Evolutionary conservation across 768 basidiomycete genomes (phyloP).

Genomic region (Mycena sanguinolenta): DNA sequence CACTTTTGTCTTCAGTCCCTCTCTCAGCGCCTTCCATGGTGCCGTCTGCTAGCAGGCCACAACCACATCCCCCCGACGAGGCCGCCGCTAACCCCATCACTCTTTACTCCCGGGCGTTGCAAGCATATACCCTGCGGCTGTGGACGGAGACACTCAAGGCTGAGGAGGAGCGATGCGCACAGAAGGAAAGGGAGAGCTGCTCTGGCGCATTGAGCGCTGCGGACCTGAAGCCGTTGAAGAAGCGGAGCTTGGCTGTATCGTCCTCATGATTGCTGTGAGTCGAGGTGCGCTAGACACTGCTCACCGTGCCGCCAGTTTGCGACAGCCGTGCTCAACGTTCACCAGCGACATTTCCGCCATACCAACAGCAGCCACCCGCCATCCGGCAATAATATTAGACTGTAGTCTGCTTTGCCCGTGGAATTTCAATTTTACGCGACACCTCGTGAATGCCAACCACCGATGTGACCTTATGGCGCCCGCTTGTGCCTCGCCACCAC

Average conservation of each 20-base stretch:
- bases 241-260: neutral
- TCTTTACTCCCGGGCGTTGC: slow-evolving; percentile 38
- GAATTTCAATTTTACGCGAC: too few relatives aligned
- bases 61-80: slow-evolving; percentile 9
- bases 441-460: too few relatives aligned
- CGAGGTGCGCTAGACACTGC: neutral
- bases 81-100: slow-evolving; percentile 15
- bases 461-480: too few relatives aligned
- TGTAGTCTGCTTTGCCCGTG: too few relatives aligned
- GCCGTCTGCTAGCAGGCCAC: slow-evolving; percentile 22
- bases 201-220: neutral
- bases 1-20: neutral
- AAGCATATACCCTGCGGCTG: slow-evolving; percentile 39
- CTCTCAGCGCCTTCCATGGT: slow-evolving; percentile 17
- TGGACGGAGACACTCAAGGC: slow-evolving; percentile 35
- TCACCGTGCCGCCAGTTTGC: neutral
- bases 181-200: slow-evolving; percentile 12
- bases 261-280: slow-evolving; percentile 20
- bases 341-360: neutral
- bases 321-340: slow-evolving; percentile 2
- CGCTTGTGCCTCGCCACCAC: too few relatives aligned
- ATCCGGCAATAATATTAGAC: neutral
- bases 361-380: neutral
- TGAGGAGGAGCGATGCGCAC: slow-evolving; percentile 28
- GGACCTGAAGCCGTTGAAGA: slow-evolving; percentile 1